These are phyloP conservation scores for Ephemerocybe angulata DNA, from an alignment of 768 basidiomycete genomes.

Conservation along the genomic window DNA sequence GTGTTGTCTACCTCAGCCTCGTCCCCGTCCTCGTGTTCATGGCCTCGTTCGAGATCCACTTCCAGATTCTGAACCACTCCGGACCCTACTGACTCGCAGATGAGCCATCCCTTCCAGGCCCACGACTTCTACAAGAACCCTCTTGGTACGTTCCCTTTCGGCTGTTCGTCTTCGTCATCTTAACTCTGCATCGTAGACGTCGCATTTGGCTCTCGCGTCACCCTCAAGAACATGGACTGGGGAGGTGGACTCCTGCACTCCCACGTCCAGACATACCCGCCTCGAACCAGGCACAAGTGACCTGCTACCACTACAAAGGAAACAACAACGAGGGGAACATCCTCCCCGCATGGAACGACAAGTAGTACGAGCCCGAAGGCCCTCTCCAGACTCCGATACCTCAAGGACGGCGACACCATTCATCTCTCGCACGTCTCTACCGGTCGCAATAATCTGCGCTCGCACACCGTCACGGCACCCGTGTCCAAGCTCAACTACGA, in stretches of 20 bases:
- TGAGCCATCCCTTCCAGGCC: conserved; percentile 98
- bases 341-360: conserved; percentile 77
- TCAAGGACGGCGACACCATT: conserved; percentile 67
- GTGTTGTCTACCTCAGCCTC: conserved; percentile 80
- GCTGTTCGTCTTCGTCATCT: not conserved
- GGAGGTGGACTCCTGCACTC: conserved; percentile 96
- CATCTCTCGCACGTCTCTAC: conserved; percentile 86
- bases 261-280: conserved; percentile 97
- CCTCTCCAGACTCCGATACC: conserved; percentile 66
- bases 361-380: conserved; percentile 59
- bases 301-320: conserved; percentile 99
- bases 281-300: conserved; percentile 92
- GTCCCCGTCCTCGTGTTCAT: conserved; percentile 92
- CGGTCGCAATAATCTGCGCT: conserved; percentile 87
- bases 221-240: conserved; percentile 96
- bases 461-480: conserved; percentile 84
- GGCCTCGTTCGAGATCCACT: conserved; percentile 93
- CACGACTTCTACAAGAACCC: conserved; percentile 92
- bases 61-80: conserved; percentile 88
- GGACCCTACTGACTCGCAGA: conserved; percentile 97
- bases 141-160: conserved; percentile 50
- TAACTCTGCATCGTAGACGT: conserved; percentile 54
- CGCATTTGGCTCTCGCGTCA: conserved; percentile 85
- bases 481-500: conserved; percentile 87
- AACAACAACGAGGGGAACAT: conserved; percentile 92